Conservation (phyloP, 805 yeast species). For the Candida xyloterini region DNA sequence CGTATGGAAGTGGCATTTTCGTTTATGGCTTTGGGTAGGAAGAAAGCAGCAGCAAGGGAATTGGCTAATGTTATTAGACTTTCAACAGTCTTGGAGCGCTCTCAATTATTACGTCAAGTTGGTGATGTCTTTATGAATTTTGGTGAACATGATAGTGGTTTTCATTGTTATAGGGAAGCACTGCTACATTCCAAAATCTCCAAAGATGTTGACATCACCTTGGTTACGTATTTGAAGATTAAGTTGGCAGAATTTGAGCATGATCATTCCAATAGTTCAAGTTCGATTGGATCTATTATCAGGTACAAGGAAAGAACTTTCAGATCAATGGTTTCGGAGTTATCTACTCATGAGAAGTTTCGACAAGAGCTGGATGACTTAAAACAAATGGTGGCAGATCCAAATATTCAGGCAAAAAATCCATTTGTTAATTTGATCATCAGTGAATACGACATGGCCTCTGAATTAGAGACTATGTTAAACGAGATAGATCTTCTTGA, state of each 20-base stretch:
- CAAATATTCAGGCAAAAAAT: slow-evolving; percentile 3
- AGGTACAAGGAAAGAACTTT: slow-evolving; percentile 16
- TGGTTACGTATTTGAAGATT: slow-evolving; percentile 11
- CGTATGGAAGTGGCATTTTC: slow-evolving; percentile 17
- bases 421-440: slow-evolving; percentile 6
- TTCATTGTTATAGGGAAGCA: slow-evolving; percentile 18
- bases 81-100: slow-evolving; percentile 14
- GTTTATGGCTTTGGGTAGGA: slow-evolving; percentile 19
- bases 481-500: slow-evolving; percentile 8
- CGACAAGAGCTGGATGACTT: slow-evolving; percentile 16
- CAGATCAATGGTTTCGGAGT: slow-evolving; percentile 15
- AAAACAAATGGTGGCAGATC: slow-evolving; percentile 4
- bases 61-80: slow-evolving; percentile 16
- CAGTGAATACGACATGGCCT: slow-evolving; percentile 5
- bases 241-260: slow-evolving; percentile 11
- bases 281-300: slow-evolving; percentile 15
- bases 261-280: slow-evolving; percentile 9
- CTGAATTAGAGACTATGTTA: slow-evolving; percentile 5
- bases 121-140: slow-evolving; percentile 17
- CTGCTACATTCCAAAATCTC: slow-evolving; percentile 16
- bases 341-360: slow-evolving; percentile 13
- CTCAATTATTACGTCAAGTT: slow-evolving; percentile 13
- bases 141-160: slow-evolving; percentile 13
- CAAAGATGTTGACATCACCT: slow-evolving; percentile 6
- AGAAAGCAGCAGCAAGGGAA: slow-evolving; percentile 19